These are phyloP conservation scores for Cyberlindnera xylosilytica DNA, from an alignment of 805 yeast genomes.

Conservation along the genomic window DNA sequence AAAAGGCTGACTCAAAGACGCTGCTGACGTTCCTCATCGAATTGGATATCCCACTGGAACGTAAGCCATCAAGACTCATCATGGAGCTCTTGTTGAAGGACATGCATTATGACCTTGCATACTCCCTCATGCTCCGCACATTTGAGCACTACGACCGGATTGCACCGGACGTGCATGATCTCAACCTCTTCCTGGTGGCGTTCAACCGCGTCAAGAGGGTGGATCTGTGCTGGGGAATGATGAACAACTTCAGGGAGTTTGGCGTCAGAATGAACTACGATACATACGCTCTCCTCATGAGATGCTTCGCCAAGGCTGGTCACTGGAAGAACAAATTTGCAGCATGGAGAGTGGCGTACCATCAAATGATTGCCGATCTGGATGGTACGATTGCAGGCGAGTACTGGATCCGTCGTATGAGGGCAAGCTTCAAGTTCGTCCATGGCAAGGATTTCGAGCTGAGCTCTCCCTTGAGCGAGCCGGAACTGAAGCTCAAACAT, in stretches of 20 bases:
- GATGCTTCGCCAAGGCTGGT: constrained; percentile 33
- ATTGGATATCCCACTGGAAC: constrained; percentile 26
- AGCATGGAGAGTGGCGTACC: constrained; percentile 26
- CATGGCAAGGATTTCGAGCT: constrained; percentile 17
- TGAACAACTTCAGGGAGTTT: constrained; percentile 30
- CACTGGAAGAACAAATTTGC: constrained; percentile 26
- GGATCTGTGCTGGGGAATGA: constrained; percentile 33
- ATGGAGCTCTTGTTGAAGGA: constrained; percentile 28
- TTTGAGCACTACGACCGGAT: constrained; percentile 7
- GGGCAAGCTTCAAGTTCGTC: constrained; percentile 22
- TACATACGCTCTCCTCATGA: constrained; percentile 34
- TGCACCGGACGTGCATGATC: constrained; percentile 15
- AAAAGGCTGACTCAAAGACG: constrained; percentile 9
- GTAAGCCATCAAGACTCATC: constrained; percentile 26
- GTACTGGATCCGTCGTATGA: constrained; percentile 24
- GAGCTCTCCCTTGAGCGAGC: constrained; percentile 17
- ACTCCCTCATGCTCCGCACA: constrained; percentile 25
- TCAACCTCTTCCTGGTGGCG: constrained; percentile 31
- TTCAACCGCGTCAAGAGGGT: constrained; percentile 33
- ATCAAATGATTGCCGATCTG: constrained; percentile 19
- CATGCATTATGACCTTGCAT: constrained; percentile 28
- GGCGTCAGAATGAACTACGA: constrained; percentile 30
- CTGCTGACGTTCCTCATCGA: constrained; percentile 16
- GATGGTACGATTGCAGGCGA: constrained; percentile 22
- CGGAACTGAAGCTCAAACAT: constrained; percentile 13